These are phyloP conservation scores for Orbilia ellipsospora DNA, from an alignment of 2,329 filamentous ascomycete species.

Conservation along the genomic window DNA sequence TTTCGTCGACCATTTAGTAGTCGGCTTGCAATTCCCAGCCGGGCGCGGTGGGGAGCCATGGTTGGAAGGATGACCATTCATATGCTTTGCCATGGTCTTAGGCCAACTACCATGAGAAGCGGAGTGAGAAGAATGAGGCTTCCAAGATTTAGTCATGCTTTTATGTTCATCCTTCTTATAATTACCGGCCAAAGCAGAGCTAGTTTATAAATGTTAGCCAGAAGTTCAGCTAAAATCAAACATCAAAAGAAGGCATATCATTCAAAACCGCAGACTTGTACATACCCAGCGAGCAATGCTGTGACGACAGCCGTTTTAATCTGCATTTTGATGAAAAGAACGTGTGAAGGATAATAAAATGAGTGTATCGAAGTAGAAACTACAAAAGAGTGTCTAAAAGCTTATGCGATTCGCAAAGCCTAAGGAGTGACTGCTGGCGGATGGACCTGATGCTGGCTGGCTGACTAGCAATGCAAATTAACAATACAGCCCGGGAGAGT, in stretches of 20 bases:
- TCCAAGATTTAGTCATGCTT: too few relatives aligned
- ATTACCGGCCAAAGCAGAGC: slow-evolving; percentile 6
- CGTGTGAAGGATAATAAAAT: neutral
- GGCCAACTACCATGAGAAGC: too few relatives aligned
- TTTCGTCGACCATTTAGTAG: slow-evolving; percentile 1
- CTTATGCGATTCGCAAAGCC: neutral
- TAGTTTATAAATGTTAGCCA: neutral
- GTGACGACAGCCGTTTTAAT: slow-evolving; percentile 1
- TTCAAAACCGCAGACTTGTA: neutral
- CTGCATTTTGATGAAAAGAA: slow-evolving; percentile 14
- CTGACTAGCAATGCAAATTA: too few relatives aligned
- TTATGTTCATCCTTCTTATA: neutral
- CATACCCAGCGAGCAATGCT: slow-evolving; percentile 18
- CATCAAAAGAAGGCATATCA: neutral
- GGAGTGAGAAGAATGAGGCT: too few relatives aligned
- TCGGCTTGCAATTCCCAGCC: neutral
- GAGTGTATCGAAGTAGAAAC: neutral
- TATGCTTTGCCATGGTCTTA: too few relatives aligned
- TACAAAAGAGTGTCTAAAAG: slow-evolving; percentile 14
- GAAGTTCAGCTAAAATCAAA: too few relatives aligned
- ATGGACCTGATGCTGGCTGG: neutral
- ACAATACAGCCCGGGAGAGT: neutral
- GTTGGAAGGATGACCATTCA: too few relatives aligned
- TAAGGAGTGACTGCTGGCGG: slow-evolving; percentile 7
- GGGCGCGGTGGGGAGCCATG: too few relatives aligned